These are phyloP conservation scores for Botrytis tulipae DNA, from an alignment of 2,329 filamentous ascomycete genomes.

Conservation along the genomic window DNA sequence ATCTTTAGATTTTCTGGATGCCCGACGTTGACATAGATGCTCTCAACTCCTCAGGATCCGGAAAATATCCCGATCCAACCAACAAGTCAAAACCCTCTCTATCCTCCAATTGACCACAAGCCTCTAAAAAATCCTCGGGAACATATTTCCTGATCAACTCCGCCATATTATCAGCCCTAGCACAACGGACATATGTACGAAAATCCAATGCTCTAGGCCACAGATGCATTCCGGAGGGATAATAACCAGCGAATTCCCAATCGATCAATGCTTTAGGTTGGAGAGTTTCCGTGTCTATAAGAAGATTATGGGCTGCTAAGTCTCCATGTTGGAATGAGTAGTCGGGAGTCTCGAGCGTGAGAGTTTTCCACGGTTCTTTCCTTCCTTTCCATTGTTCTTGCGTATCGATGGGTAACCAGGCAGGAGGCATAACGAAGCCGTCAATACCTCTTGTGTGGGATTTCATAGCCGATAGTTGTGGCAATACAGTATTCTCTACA, in stretches of 20 bases:
- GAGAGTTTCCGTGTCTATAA: neutral
- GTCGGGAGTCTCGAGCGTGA: neutral
- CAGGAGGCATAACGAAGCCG: neutral
- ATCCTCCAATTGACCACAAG: neutral
- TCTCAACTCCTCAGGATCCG: neutral
- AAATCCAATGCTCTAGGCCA: neutral
- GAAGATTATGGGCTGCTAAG: neutral
- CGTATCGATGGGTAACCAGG: neutral
- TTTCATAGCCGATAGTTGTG: neutral
- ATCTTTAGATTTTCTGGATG: neutral
- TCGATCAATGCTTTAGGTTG: neutral
- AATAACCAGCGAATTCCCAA: conserved; percentile 4
- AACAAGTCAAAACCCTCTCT: neutral
- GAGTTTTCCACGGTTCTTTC: neutral
- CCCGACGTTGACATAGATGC: neutral
- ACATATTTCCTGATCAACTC: neutral
- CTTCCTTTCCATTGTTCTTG: neutral
- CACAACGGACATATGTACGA: neutral
- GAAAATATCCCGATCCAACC: neutral
- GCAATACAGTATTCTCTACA: neutral
- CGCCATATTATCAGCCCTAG: neutral
- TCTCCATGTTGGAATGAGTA: neutral
- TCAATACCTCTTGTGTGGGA: neutral
- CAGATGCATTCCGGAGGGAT: neutral
- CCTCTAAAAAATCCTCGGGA: neutral